Evolutionary conservation across 2,329 filamentous ascomycete species (phyloP), one percentile per base, ranked within the genome.

Genomic region (Nigrograna mackinnonii): DNA sequence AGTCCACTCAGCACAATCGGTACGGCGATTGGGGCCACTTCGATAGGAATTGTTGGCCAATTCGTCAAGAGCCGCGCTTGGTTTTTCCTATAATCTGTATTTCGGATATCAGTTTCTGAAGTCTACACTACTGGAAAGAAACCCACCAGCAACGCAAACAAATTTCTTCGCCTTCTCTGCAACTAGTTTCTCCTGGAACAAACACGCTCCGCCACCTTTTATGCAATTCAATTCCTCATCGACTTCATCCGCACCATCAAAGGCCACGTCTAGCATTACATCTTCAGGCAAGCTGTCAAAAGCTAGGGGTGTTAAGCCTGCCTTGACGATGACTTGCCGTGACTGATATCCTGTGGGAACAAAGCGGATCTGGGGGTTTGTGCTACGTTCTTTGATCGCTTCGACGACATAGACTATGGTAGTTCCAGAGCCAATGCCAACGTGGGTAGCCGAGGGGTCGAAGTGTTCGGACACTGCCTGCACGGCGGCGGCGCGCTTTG

Each of bases 141-240:
- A 3, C 79, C 60, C 70, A 89, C 85, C 86, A 43, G 89, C 90
- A 44, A 95, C 89, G 58, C 89, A 92, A 49, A 96, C 79, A 62
- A 96, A 96, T 64, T 89, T 88, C 70, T 84, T 87, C 3, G 90
- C 86, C 37, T 87, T 82, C 46, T 89, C 83, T 4, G 91, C 91
- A 4, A 99, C 91, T 24, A 99, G 78, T 76, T 99, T 99, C 74
- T 99, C 94, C 70, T 97, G 94, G 75, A 96, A 95, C 43, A 97
- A 74, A 71, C 94, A 99, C n/a, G 91, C 94, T 44, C 94, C 94
- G 37, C 94, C 94, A 41, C 94, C 94, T 76, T 97, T 97, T 75
- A 99, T 97, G 64, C 92, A 90, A 71, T 97, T 99, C 46, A 99
- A 74, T 39, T 95, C 88, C 35, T 89, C 85, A 66, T 99, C 94